Base-by-base conservation (phyloP, 495 filamentous ascomycete genomes). In the Penicillium herquei region DNA sequence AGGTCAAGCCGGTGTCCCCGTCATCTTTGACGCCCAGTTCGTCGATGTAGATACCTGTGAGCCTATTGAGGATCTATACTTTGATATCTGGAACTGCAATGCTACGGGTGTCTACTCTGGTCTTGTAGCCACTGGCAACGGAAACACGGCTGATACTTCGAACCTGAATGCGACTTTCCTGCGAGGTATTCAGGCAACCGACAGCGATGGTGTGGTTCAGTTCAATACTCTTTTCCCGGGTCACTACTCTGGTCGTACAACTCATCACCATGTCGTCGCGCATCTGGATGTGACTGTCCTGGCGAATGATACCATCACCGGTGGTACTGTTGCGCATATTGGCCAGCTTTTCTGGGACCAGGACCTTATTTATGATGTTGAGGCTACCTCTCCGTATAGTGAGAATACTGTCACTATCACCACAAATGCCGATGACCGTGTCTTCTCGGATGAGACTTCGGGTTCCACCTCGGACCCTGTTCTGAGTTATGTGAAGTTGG, bases 301-400 rank as follows among this genome's bases (percentile, higher is more conserved):
- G 33, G 48, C 62, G 17, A 83, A 81, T 63, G 67, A 67, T 51
- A 81, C 75, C 6, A 58, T 77, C 49, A 70, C 58, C 16, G 75
- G 73, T 42, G 79, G 77, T 13, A 59, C 61, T 6, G 75, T 79
- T 1, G 59, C 74, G 3, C 80, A 86, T 63, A 72, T 83, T 53
- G 81, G 81, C 14, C 81, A 85, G 61, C 32, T 83, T 18, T 84
- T 80, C 78, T 84, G 72, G 43, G 76, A 81, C 54, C 70, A 81
- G 55, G 55, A 61, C 14, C 70, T 84, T 6, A 66, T 72, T 52
- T 33, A 39, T 39, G 57, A 60, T 6, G 74, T 76, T 51, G 75
- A 82, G 55, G 65, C 66, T 16, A 63, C 65, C 2, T 59, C 64
- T n/a, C 82, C 82, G 1, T 84, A 85, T 59, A 78, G 63, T 66